These are phyloP conservation scores for Diaporthe nobilis DNA, from an alignment of 2,329 filamentous ascomycete genomes.

Conservation along the genomic window DNA sequence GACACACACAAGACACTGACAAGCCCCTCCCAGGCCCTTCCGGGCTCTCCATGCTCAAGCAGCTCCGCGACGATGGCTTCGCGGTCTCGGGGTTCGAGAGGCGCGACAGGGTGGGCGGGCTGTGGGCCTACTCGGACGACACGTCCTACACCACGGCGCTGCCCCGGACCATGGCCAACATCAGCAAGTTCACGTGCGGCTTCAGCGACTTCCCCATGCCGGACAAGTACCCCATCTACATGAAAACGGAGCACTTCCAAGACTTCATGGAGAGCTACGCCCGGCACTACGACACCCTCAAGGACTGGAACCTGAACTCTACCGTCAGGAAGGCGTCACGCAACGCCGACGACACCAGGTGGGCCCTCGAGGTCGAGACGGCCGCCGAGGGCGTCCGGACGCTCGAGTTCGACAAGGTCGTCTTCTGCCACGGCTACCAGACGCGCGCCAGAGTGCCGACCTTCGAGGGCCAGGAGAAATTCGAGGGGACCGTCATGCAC, in stretches of 20 bases:
- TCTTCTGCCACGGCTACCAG: slow-evolving; percentile 41
- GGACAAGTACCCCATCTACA: slow-evolving; percentile 41
- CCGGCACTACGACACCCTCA: slow-evolving; percentile 50
- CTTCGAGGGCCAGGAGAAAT: slow-evolving; percentile 40
- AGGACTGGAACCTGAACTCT: slow-evolving; percentile 47
- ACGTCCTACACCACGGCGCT: slow-evolving; percentile 53
- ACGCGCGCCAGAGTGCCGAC: slow-evolving; percentile 32
- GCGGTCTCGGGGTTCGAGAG: slow-evolving; percentile 59
- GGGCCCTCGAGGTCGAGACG: slow-evolving; percentile 49
- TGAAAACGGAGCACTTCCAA: slow-evolving; percentile 46
- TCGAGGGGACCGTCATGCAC: slow-evolving; percentile 39
- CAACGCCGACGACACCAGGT: slow-evolving; percentile 44
- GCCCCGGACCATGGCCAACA: slow-evolving; percentile 44
- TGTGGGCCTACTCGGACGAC: slow-evolving; percentile 59
- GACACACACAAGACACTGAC: not conserved
- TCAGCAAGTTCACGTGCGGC: slow-evolving; percentile 48
- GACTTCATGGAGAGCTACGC: slow-evolving; percentile 53
- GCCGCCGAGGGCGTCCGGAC: slow-evolving; percentile 35
- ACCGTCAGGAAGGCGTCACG: slow-evolving; percentile 44
- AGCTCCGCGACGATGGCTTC: slow-evolving; percentile 60
- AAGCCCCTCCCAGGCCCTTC: slow-evolving; percentile 24
- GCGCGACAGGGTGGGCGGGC: slow-evolving; percentile 56
- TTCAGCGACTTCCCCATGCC: slow-evolving; percentile 55
- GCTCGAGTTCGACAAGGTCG: slow-evolving; percentile 45
- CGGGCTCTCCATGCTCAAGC: slow-evolving; percentile 54